Conservation (phyloP, 805 yeast genomes). For the Pichia cabralensis region DNA sequence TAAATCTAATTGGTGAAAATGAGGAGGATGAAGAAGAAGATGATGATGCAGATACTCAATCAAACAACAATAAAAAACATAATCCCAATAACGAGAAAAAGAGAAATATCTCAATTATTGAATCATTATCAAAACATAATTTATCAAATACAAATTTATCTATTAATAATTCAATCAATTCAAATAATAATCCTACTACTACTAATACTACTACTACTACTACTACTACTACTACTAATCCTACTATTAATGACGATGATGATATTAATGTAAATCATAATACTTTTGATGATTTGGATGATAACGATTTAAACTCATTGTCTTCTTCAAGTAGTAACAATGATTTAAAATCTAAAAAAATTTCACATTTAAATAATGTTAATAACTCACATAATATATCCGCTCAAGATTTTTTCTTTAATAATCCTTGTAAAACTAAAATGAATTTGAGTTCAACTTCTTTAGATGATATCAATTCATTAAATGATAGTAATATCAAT, state of each 20-base stretch:
- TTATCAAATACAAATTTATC: constrained; percentile 8
- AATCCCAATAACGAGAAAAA: constrained; percentile 4
- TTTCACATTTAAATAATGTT: not conserved
- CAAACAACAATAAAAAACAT: not conserved
- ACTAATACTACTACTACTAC: too few relatives aligned
- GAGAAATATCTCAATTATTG: constrained; percentile 19
- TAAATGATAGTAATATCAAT: not conserved
- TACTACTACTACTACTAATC: too few relatives aligned
- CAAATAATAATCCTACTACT: too few relatives aligned
- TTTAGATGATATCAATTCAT: constrained; percentile 3
- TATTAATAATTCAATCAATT: constrained; percentile 6
- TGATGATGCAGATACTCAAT: not conserved
- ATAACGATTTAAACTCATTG: constrained; percentile 2
- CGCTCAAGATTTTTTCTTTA: constrained; percentile 45
- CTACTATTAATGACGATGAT: too few relatives aligned
- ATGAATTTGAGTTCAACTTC: constrained; percentile 11
- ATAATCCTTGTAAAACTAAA: constrained; percentile 19
- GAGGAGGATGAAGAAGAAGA: constrained; percentile 1
- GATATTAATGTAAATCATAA: constrained; percentile 11
- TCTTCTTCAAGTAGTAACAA: constrained; percentile 2
- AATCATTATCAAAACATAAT: constrained; percentile 13
- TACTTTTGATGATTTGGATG: constrained; percentile 1
- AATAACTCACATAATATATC: constrained; percentile 23
- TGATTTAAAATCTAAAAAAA: too few relatives aligned
- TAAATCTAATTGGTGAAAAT: too few relatives aligned